phyloP scores from a whole-genome alignment of 2,329 filamentous ascomycete genomes.

The Sporothrix sp. region DNA sequence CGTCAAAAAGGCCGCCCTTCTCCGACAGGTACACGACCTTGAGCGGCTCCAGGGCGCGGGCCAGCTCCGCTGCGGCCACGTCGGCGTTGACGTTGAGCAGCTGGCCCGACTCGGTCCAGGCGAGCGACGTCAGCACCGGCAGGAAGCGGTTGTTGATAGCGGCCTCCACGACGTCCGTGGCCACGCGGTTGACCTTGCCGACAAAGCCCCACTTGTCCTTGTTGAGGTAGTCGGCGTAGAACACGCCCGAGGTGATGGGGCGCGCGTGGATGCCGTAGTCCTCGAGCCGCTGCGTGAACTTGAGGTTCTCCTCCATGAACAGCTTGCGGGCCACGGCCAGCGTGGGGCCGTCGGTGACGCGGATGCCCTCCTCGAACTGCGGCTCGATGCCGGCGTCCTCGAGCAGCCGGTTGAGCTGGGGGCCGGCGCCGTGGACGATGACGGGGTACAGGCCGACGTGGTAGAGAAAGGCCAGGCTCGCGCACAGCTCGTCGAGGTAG shows the following conservation, averaged over 20 bases:
- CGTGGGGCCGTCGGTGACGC: conserved; percentile 92
- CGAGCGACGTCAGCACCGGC: conserved; percentile 92
- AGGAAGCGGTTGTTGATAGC: conserved; percentile 86
- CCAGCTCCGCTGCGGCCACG: conserved; percentile 87
- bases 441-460: conserved; percentile 92
- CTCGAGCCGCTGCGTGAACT: conserved; percentile 82
- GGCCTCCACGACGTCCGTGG: conserved; percentile 81
- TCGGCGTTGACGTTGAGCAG: conserved; percentile 97
- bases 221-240: conserved; percentile 89
- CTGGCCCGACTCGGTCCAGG: conserved; percentile 82
- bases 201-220: conserved; percentile 95
- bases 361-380: conserved; percentile 91
- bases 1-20: conserved; percentile 92
- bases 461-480: conserved; percentile 82
- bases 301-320: conserved; percentile 91
- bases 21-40: conserved; percentile 99
- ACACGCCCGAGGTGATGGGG: conserved; percentile 81
- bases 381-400: conserved; percentile 88
- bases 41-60: conserved; percentile 76
- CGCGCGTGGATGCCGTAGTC: conserved; percentile 80
- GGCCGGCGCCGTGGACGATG: conserved; percentile 89
- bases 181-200: conserved; percentile 88
- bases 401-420: conserved; percentile 81
- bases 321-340: conserved; percentile 81
- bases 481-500: conserved; percentile 83